Percentiles rank a stretch among this genome's conserved stretches.
phyloP scores from a whole-genome alignment of 2,329 filamentous ascomycete species.

The Trichoderma semiorbis region DNA sequence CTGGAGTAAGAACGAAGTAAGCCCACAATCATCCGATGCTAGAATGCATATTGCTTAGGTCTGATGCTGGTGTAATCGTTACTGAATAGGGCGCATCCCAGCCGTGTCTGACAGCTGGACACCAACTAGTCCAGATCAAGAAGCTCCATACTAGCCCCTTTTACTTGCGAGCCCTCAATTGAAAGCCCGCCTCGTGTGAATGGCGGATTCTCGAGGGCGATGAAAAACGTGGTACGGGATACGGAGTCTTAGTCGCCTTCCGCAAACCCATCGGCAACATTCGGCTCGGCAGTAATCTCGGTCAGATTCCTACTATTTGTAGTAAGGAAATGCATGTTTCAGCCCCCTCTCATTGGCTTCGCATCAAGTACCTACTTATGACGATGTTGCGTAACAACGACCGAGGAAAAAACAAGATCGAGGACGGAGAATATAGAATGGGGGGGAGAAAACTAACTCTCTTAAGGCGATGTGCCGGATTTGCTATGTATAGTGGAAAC shows the following conservation, averaged over 20 bases:
- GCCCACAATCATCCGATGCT: slow-evolving; percentile 11
- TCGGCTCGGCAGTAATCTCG: slow-evolving; percentile 14
- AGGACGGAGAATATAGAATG: background rate
- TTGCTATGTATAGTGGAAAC: background rate
- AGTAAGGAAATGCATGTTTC: background rate
- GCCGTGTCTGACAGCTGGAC: background rate
- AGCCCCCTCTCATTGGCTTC: background rate
- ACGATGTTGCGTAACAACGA: background rate
- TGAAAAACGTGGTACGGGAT: background rate
- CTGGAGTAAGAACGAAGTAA: background rate
- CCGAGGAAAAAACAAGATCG: background rate
- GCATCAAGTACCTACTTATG: background rate
- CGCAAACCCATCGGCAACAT: background rate
- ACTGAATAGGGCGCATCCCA: background rate
- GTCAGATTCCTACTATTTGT: background rate
- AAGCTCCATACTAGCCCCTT: slow-evolving; percentile 7
- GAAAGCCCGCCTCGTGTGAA: background rate
- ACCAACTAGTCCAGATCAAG: slow-evolving; percentile 9
- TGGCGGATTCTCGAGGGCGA: background rate
- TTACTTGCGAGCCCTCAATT: background rate
- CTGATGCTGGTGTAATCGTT: background rate
- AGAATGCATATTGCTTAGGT: background rate
- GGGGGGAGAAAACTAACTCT: background rate
- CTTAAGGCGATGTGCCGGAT: slow-evolving; percentile 3
- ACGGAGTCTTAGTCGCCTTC: background rate